Evolutionary conservation across 345 rosid genomes (phyloP).

Genomic region (Syzygium grande): DNA sequence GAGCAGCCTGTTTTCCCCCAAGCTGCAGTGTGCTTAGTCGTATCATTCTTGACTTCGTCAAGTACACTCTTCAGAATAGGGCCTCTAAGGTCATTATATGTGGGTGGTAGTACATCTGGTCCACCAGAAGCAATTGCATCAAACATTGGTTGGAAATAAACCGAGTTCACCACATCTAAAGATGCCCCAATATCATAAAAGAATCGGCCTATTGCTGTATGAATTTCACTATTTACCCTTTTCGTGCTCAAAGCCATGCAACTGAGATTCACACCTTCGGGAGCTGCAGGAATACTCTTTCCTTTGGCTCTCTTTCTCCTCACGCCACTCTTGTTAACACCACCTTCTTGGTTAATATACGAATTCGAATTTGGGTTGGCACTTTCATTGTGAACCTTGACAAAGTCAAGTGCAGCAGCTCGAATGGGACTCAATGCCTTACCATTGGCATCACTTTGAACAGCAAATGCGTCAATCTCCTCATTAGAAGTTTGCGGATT

Average conservation of each 20-base stretch:
- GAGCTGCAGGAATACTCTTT: conserved; percentile 1
- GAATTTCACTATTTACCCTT: conserved; percentile 24
- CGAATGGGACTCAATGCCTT: not conserved
- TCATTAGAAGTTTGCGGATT: conserved; percentile 18
- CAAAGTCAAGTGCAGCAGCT: conserved; percentile 11
- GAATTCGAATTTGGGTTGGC: conserved; percentile 14
- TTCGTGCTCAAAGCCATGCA: conserved; percentile 17
- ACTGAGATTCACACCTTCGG: conserved; percentile 10
- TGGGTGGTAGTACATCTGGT: conserved; percentile 33
- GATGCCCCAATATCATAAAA: conserved; percentile 74
- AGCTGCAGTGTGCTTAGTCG: conserved; percentile 16
- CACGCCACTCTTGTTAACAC: conserved; percentile 25
- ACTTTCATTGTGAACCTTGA: not conserved
- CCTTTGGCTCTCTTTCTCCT: conserved; percentile 34
- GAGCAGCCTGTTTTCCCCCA: conserved; percentile 84
- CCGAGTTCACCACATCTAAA: conserved; percentile 56
- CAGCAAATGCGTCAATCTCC: conserved; percentile 19
- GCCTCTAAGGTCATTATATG: conserved; percentile 57
- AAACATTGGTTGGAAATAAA: conserved; percentile 57
- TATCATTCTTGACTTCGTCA: conserved; percentile 58
- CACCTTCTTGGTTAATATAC: conserved; percentile 19
- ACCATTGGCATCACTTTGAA: conserved; percentile 20
- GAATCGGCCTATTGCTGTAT: conserved; percentile 48
- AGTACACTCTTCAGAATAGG: conserved; percentile 65
- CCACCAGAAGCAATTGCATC: conserved; percentile 59